These are phyloP conservation scores for Colletotrichum tofieldiae DNA, from an alignment of 2,329 filamentous ascomycete species.

Conservation along the genomic window DNA sequence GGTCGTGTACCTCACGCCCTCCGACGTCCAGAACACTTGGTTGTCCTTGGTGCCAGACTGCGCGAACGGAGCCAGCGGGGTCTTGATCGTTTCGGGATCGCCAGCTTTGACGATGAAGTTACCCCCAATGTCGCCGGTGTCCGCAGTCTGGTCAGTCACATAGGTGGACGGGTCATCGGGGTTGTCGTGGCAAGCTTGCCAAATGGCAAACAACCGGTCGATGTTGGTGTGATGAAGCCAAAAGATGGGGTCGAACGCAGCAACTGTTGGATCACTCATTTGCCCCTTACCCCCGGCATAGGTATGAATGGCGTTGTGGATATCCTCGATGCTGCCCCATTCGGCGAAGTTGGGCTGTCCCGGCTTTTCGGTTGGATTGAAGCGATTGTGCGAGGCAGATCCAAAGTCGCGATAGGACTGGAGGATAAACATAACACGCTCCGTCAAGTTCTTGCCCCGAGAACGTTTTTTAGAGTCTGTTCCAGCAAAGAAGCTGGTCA, in stretches of 20 bases:
- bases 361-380: constrained; percentile 12
- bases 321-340: constrained; percentile 51
- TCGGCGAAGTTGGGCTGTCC: constrained; percentile 23
- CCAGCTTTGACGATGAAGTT: constrained; percentile 50
- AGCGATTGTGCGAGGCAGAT: constrained; percentile 27
- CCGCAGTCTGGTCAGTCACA: constrained; percentile 23
- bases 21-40: constrained; percentile 49
- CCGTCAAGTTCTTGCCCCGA: constrained; percentile 35
- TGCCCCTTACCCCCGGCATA: constrained; percentile 55
- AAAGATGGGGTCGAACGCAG: constrained; percentile 76
- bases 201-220: constrained; percentile 40
- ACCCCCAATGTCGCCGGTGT: constrained; percentile 36
- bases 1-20: constrained; percentile 46
- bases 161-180: constrained; percentile 30
- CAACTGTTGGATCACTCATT: constrained; percentile 66
- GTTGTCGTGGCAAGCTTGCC: constrained; percentile 38
- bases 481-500: constrained; percentile 30
- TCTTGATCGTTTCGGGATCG: constrained; percentile 45
- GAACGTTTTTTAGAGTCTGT: neutral
- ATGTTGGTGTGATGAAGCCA: constrained; percentile 59
- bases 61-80: constrained; percentile 49
- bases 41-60: constrained; percentile 7
- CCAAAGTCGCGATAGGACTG: constrained; percentile 40
- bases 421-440: constrained; percentile 37
- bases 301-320: constrained; percentile 58